Conservation (phyloP, 805 yeast genomes). For the Citeromyces matritensis region DNA sequence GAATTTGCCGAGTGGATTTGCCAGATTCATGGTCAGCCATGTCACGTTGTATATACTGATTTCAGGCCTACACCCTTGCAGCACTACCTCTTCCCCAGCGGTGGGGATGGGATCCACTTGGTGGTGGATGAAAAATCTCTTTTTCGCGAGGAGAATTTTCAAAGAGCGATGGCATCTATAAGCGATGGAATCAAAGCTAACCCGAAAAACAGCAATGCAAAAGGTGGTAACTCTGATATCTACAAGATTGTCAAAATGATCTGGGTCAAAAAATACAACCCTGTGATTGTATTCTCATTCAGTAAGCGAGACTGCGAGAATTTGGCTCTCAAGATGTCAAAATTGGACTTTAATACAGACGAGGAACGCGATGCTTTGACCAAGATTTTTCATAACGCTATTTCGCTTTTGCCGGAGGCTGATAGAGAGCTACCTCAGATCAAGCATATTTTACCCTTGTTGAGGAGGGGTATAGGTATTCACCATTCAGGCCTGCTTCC, state of each 20-base stretch:
- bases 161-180: constrained; percentile 93
- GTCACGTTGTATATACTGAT: constrained; percentile 97
- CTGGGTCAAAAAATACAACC: constrained; percentile 91
- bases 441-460: constrained; percentile 74
- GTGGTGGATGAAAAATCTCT: constrained; percentile 96
- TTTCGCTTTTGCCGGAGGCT: constrained; percentile 72
- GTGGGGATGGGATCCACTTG: constrained; percentile 93
- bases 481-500: constrained; percentile 96
- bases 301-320: constrained; percentile 95
- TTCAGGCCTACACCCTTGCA: constrained; percentile 98
- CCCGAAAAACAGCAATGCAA: constrained; percentile 44
- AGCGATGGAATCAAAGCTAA: constrained; percentile 77
- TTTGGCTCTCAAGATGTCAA: constrained; percentile 89
- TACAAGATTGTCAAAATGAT: constrained; percentile 96
- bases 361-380: constrained; percentile 88
- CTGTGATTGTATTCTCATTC: constrained; percentile 97
- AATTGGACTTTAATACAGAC: constrained; percentile 83
- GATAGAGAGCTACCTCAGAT: constrained; percentile 93
- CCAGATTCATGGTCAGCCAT: constrained; percentile 87
- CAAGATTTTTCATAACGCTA: constrained; percentile 83
- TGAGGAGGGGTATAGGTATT: constrained; percentile 94
- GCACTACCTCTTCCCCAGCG: constrained; percentile 96
- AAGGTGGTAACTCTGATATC: constrained; percentile 74
- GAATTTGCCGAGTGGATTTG: constrained; percentile 99
- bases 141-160: constrained; percentile 95